A percentile compares a stretch with the other conserved stretches of the same genome.
These are phyloP conservation scores for Lactarius sp. DNA, from an alignment of 768 basidiomycete species.

Conservation along the genomic window DNA sequence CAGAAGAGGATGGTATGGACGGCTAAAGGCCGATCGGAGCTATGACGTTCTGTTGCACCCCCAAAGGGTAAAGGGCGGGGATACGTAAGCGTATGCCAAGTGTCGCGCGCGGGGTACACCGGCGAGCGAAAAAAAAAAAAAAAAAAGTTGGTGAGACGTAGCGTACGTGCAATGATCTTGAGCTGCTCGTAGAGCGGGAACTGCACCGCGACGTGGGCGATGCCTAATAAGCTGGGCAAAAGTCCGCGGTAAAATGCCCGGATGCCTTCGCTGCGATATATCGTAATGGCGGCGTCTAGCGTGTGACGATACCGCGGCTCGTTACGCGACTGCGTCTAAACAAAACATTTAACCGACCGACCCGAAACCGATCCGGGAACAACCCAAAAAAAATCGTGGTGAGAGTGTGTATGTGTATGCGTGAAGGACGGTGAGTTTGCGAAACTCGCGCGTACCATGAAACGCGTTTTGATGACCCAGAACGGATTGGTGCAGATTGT, in stretches of 20 bases:
- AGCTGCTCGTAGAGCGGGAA: conserved; percentile 95
- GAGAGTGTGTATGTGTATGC: no score
- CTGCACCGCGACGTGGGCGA: conserved; percentile 93
- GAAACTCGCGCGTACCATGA: conserved; percentile 64
- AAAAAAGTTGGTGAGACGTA: background rate
- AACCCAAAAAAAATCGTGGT: background rate
- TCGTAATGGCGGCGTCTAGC: conserved; percentile 80
- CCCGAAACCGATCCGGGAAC: background rate
- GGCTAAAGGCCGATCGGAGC: conserved; percentile 39
- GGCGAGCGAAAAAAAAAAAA: no score
- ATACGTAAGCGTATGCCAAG: background rate
- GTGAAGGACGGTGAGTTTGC: no score
- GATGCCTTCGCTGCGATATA: conserved; percentile 84
- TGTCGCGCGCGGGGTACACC: no score
- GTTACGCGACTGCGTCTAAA: conserved; percentile 74
- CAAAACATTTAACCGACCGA: background rate
- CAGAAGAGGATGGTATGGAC: conserved; percentile 72
- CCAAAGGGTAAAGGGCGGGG: background rate
- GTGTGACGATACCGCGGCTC: conserved; percentile 86
- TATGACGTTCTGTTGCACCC: conserved; percentile 16
- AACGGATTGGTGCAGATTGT: conserved; percentile 93
- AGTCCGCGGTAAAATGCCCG: conserved; percentile 93
- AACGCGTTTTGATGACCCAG: conserved; percentile 99
- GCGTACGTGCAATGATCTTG: conserved; percentile 79
- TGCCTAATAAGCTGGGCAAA: conserved; percentile 88